phyloP scores from a whole-genome alignment of 768 basidiomycete species.

The Suillus lakei region DNA sequence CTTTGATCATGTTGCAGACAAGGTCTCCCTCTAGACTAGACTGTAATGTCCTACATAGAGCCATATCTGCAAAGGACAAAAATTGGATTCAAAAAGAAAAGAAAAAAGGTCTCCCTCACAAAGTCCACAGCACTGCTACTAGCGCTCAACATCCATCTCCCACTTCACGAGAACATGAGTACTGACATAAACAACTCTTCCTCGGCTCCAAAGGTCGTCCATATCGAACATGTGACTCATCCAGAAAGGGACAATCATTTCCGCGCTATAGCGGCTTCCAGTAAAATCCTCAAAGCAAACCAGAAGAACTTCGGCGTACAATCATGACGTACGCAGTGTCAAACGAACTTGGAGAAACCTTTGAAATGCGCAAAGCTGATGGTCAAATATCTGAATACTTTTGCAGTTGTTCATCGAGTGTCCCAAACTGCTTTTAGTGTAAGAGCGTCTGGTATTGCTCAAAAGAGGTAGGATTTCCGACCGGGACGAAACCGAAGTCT shows the following conservation, averaged over 20 bases:
- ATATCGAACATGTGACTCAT: background rate
- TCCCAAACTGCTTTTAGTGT: slow-evolving; percentile 9
- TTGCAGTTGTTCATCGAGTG: background rate
- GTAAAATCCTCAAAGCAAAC: background rate
- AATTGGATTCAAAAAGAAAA: no score
- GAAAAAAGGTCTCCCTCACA: no score
- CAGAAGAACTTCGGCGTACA: background rate
- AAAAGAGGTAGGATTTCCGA: slow-evolving; percentile 9
- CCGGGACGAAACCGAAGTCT: background rate
- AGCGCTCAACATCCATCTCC: no score
- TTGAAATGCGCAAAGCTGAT: slow-evolving; percentile 17
- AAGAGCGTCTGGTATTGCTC: slow-evolving; percentile 27
- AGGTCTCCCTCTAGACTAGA: no score
- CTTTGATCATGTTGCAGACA: no score
- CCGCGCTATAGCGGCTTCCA: background rate
- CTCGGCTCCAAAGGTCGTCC: background rate
- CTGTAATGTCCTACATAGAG: no score
- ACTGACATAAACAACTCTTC: background rate
- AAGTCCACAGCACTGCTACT: no score
- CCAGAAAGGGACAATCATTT: background rate
- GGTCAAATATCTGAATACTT: background rate
- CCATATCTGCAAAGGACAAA: no score
- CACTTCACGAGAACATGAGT: background rate
- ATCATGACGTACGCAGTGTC: slow-evolving; percentile 24
- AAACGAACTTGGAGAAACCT: slow-evolving; percentile 9